These are phyloP conservation scores for Botrytis fabae DNA, from an alignment of 2,329 filamentous ascomycete genomes.

Conservation along the genomic window DNA sequence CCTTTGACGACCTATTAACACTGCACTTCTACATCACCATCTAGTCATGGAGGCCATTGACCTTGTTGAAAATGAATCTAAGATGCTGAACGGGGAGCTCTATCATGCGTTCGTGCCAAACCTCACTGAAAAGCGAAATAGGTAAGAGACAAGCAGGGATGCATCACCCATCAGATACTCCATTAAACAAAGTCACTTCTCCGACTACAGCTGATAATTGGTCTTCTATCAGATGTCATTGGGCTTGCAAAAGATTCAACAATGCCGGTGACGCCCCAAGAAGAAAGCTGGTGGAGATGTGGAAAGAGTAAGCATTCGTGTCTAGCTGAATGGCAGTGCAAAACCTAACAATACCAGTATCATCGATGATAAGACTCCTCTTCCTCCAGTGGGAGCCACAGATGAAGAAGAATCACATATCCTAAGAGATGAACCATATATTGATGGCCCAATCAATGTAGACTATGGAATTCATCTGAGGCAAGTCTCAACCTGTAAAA, in stretches of 20 bases:
- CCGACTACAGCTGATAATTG: conserved; percentile 1
- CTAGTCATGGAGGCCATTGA: conserved; percentile 40
- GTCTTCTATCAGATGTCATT: conserved; percentile 43
- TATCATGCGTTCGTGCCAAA: conserved; percentile 74
- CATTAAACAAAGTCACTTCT: neutral
- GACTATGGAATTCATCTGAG: conserved; percentile 79
- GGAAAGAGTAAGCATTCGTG: conserved; percentile 61
- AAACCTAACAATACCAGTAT: conserved; percentile 41
- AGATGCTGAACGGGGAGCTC: conserved; percentile 68
- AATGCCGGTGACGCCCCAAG: conserved; percentile 59
- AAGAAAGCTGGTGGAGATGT: conserved; percentile 64
- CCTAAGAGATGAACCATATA: conserved; percentile 65
- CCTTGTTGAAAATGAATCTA: conserved; percentile 50
- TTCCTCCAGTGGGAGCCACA: conserved; percentile 60
- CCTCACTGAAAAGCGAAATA: conserved; percentile 60
- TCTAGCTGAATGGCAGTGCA: conserved; percentile 5
- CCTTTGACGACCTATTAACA: neutral
- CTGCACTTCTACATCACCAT: neutral
- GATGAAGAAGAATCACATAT: conserved; percentile 64
- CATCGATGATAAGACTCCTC: conserved; percentile 58
- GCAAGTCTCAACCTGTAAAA: conserved; percentile 40
- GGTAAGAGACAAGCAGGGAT: conserved; percentile 34
- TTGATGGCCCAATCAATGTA: conserved; percentile 67
- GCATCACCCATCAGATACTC: conserved; percentile 39
- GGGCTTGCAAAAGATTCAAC: conserved; percentile 65